Base-by-base conservation (phyloP, 306 rosid species). In the Vigna trinervia region DNA sequence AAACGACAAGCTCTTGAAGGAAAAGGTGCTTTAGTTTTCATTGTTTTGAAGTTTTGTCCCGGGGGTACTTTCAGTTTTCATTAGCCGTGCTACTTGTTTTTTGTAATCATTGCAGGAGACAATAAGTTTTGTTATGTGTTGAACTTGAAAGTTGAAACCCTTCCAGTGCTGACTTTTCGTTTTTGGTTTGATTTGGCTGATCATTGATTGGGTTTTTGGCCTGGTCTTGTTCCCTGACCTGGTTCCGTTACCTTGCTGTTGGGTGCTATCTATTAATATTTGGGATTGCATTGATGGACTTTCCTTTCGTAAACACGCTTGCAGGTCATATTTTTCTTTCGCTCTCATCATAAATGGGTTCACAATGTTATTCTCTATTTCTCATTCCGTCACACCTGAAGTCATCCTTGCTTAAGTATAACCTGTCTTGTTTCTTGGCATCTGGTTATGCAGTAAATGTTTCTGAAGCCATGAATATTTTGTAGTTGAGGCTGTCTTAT, bases 1-100 rank as follows among this genome's bases (percentile, higher is more conserved):
- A 84, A 87, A 90, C 62, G 92, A 87, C 78, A 85, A 8, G 84
- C 85, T 95, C 57, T 50, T 89, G 86, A 89, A 87, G 85, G 97
- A 95, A 82, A 88, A 90, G 99, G 98, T 92, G 84, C 23, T 17
- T 61, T 15, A 8, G 56, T 50, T 53, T 39, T 52, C 58, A 17
- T 22, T 28, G n/a, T 20, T 9, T 9, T 63, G 1, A 9, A 9
- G 71, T 68, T 75, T 5, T 12, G 58, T 32, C 38, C 60, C 6
- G 26, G 2, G 2, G 4, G 46, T 57, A 17, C 14, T 54, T 19
- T 67, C 52, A 17, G 36, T 2, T 54, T 19, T 60, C 59, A 23
- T 34, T 2, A 4, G 5, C 5, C 47, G 1, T 64, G 14, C 3
- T 7, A 20, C 53, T 43, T 60, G 6, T 51, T 51, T 76, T 32